A percentile compares a stretch with the other conserved stretches of the same genome.
Conservation (phyloP, 768 basidiomycete genomes). For the Austroboletus eburneus region DNA sequence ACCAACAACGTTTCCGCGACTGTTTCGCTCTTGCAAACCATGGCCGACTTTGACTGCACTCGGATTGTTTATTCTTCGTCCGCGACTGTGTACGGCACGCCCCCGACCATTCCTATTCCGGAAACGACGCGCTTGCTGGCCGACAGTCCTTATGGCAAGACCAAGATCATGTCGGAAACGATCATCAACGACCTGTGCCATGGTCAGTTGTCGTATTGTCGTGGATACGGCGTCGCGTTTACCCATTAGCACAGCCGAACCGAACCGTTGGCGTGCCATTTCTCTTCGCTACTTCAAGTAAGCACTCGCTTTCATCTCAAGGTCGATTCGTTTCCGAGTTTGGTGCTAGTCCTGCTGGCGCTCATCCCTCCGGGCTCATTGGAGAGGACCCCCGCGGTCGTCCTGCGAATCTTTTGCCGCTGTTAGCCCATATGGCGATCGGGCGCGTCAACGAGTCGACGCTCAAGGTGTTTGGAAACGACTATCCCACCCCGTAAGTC, state of each 20-base stretch:
- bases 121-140: constrained; percentile 85
- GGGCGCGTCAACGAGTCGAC: constrained; percentile 73
- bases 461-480: constrained; percentile 89
- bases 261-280: constrained; percentile 70
- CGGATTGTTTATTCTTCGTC: constrained; percentile 96
- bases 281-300: constrained; percentile 97
- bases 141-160: constrained; percentile 91
- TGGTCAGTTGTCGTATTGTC: constrained; percentile 39
- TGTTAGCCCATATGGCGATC: constrained; percentile 92
- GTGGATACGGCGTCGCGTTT: constrained; percentile 1
- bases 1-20: constrained; percentile 91
- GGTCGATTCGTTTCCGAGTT: constrained; percentile 2
- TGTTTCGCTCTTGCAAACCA: constrained; percentile 77
- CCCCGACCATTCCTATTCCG: constrained; percentile 88
- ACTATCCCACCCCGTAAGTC: constrained; percentile 88
- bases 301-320: constrained; percentile 18
- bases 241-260: constrained; percentile 49
- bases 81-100: constrained; percentile 96
- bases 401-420: constrained; percentile 90
- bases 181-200: constrained; percentile 86
- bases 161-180: constrained; percentile 92
- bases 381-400: constrained; percentile 97
- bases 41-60: constrained; percentile 79
- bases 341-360: constrained; percentile 81
- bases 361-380: constrained; percentile 91